Evolutionary conservation across 2,329 filamentous ascomycete species (phyloP), one percentile per base, ranked within the genome.

Genomic region (Microcyclospora tardicrescens): DNA sequence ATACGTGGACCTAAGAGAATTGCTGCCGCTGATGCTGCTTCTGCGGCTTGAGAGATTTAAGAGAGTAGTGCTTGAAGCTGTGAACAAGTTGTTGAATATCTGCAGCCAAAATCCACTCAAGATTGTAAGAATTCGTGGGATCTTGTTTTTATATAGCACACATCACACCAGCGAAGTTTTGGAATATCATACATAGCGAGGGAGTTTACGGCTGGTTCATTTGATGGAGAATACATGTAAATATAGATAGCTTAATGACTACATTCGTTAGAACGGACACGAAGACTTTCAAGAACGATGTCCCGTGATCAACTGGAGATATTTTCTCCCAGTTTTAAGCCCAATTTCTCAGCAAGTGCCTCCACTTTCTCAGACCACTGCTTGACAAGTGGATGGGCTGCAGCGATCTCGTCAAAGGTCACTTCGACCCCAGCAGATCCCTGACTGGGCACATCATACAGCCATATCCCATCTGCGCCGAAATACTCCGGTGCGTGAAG

Each of bases 381-480:
- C 41, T 49, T 59, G 30, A 86, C 56, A 36, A 84, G 47, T 29
- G 83, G 83, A 59, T 87, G 83, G 16, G 73, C 70, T 30, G 63
- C 65, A 1, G 79, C 81, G 34, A 86, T 72, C 53, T 79, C 71
- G 29, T 65, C 58, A 48, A 81, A 79, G 3, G 75, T 60, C 1
- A 72, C 59, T 6, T 69, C 68, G 1, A 55, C 61, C 6, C 50
- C 56, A 5, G 55, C 58, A 10, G 54, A 54, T 12, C 52, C 58
- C 34, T 60, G 57, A 6, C 58, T 63, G 5, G 57, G 53, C 4
- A 62, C 61, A 13, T 60, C 53, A 24, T 82, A 89, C 50, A 63
- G 76, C 80, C 81, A 86, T 30, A 77, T 73, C 1, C 82, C 83
- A 53, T 84, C 79, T 10, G 70, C 62, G 3, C 72, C 72, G 67